Conservation (phyloP, 768 basidiomycete species). For the Amanita thiersii region DNA sequence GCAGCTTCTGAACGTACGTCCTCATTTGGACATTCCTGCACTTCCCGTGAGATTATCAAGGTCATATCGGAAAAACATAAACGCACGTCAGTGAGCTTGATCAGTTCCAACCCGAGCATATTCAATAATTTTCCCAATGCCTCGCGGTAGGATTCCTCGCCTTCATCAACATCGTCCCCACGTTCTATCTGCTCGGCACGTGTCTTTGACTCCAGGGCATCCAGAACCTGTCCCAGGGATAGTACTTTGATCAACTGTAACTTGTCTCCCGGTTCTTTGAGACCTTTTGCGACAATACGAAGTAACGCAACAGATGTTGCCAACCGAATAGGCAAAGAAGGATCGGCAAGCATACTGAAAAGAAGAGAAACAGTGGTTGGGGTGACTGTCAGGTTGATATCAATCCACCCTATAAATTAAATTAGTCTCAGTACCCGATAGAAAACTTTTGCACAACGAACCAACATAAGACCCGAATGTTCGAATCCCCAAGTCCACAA, state of each 20-base stretch:
- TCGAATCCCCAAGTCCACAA: constrained; percentile 87
- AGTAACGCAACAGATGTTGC: constrained; percentile 75
- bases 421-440: not conserved
- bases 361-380: constrained; percentile 80
- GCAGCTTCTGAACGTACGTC: constrained; percentile 58
- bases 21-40: constrained; percentile 53
- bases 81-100: constrained; percentile 76
- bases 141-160: constrained; percentile 84
- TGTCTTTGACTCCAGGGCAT: constrained; percentile 73
- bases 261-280: constrained; percentile 88
- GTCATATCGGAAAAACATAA: constrained; percentile 8
- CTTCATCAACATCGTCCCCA: constrained; percentile 72
- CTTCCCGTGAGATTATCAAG: constrained; percentile 2
- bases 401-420: constrained; percentile 77
- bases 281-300: constrained; percentile 84
- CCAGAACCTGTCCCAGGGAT: constrained; percentile 75
- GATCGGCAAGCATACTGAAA: constrained; percentile 74
- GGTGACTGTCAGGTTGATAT: constrained; percentile 93
- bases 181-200: constrained; percentile 56
- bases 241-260: constrained; percentile 85
- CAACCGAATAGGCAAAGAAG: constrained; percentile 70
- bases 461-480: constrained; percentile 93
- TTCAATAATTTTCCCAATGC: constrained; percentile 81
- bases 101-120: constrained; percentile 71
- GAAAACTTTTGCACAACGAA: constrained; percentile 29